phyloP scores from a whole-genome alignment of 2,329 filamentous ascomycete species.

The Corynespora cassiicola region DNA sequence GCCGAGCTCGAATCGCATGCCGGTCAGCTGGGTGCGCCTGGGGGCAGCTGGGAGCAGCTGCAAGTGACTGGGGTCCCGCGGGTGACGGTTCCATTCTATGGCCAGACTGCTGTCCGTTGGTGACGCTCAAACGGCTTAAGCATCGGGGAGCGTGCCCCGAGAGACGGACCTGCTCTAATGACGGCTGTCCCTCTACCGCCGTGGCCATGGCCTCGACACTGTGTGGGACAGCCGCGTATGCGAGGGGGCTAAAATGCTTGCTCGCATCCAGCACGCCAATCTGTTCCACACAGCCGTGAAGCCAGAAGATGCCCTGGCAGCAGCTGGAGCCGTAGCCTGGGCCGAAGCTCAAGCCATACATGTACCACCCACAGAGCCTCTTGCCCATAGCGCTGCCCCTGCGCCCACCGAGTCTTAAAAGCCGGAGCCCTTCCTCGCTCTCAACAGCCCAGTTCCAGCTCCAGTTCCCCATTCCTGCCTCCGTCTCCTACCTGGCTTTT shows the following conservation, averaged over 20 bases:
- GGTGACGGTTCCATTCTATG: slow-evolving; percentile 22
- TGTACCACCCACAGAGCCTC: slow-evolving; percentile 35
- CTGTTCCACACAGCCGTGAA: slow-evolving; percentile 29
- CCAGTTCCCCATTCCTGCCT: slow-evolving; percentile 6
- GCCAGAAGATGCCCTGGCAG: slow-evolving; percentile 20
- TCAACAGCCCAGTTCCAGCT: slow-evolving; percentile 6
- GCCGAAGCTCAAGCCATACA: slow-evolving; percentile 24
- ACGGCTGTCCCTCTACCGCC: slow-evolving; percentile 27
- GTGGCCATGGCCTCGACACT: slow-evolving; percentile 25
- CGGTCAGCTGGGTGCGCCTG: slow-evolving; percentile 37
- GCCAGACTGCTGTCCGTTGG: slow-evolving; percentile 32
- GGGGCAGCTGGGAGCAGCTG: slow-evolving; percentile 12
- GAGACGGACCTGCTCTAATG: slow-evolving; percentile 26
- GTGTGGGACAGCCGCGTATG: slow-evolving; percentile 36
- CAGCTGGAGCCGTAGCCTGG: slow-evolving; percentile 18
- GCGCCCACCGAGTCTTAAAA: slow-evolving; percentile 29
- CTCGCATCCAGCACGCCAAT: slow-evolving; percentile 34
- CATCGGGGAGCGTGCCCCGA: slow-evolving; percentile 37
- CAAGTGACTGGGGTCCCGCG: slow-evolving; percentile 10
- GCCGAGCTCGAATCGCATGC: slow-evolving; percentile 29
- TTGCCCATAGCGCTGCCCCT: slow-evolving; percentile 20
- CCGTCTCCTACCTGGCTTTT: slow-evolving; percentile 2
- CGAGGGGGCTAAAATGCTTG: slow-evolving; percentile 35
- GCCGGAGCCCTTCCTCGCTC: slow-evolving; percentile 17
- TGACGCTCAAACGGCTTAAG: slow-evolving; percentile 33